These are phyloP conservation scores for Stygiomarasmius scandens DNA, from an alignment of 1,284 basidiomycete species.

Conservation along the genomic window DNA sequence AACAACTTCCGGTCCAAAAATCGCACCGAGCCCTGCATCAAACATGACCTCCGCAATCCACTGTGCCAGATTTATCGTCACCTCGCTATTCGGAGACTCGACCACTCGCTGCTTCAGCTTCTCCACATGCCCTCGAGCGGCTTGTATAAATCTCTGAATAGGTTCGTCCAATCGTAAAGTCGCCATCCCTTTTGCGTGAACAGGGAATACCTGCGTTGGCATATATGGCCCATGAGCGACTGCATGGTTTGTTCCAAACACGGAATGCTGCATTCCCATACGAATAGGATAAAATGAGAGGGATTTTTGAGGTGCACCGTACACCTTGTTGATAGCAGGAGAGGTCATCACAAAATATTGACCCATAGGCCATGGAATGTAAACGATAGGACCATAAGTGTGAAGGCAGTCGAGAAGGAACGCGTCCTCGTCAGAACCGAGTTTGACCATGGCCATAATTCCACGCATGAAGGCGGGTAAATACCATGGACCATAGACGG, in stretches of 20 bases:
- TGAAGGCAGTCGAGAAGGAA: slow-evolving; percentile 5
- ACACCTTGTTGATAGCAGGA: slow-evolving; percentile 8
- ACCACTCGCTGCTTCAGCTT: slow-evolving; percentile 5
- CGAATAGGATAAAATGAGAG: slow-evolving; percentile 6
- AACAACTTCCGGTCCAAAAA: slow-evolving; percentile 11
- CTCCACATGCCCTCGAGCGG: slow-evolving; percentile 1
- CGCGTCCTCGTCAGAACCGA: slow-evolving; percentile 12
- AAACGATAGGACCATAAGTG: slow-evolving; percentile 8
- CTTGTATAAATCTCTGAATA: slow-evolving; percentile 2
- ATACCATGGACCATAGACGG: slow-evolving; percentile 15
- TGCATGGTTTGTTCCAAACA: background rate
- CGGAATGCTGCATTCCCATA: background rate
- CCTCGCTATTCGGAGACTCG: slow-evolving; percentile 1
- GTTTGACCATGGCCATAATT: slow-evolving; percentile 6
- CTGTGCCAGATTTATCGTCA: slow-evolving; percentile 3
- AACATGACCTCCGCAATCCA: slow-evolving; percentile 13
- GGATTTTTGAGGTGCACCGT: slow-evolving; percentile 5
- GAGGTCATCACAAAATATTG: slow-evolving; percentile 9
- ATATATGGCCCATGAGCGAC: background rate
- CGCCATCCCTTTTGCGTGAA: slow-evolving; percentile 12
- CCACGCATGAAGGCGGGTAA: slow-evolving; percentile 9
- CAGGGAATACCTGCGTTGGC: slow-evolving; percentile 1
- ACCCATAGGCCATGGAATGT: slow-evolving; percentile 12
- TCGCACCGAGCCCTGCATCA: slow-evolving; percentile 4
- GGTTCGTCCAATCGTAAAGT: slow-evolving; percentile 8